Evolutionary conservation across 2,329 filamentous ascomycete genomes (phyloP).

Genomic region (Aspergillus brunneoviolaceus): DNA sequence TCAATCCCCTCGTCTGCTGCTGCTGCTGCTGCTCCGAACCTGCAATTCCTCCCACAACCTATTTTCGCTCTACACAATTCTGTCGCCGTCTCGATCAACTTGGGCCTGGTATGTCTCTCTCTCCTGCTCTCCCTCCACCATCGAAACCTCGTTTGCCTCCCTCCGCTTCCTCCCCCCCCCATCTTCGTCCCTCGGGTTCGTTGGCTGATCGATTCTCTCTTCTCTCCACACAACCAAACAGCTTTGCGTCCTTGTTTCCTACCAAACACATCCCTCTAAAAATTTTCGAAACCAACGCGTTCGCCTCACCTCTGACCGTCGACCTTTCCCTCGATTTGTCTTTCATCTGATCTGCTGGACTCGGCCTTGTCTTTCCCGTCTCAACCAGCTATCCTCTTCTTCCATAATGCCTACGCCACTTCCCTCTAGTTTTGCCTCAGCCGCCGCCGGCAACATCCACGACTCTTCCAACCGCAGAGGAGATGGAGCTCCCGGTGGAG

Average conservation of each 20-base stretch:
- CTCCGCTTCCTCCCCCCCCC: not conserved
- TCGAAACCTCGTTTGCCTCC: constrained; percentile 8
- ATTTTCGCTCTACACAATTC: not conserved
- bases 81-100: not conserved
- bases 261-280: constrained; percentile 4
- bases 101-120: not conserved
- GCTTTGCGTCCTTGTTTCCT: constrained; percentile 9
- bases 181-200: not conserved
- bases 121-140: not conserved
- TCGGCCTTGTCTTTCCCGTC: constrained; percentile 22
- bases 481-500: constrained; percentile 62
- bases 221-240: not conserved
- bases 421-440: constrained; percentile 80
- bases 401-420: constrained; percentile 68
- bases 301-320: constrained; percentile 8
- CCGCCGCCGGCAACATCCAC: constrained; percentile 71
- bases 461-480: constrained; percentile 60
- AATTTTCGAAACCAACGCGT: constrained; percentile 2
- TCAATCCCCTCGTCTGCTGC: constrained; percentile 30
- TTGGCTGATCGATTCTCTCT: constrained; percentile 4
- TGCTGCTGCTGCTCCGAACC: constrained; percentile 18
- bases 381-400: constrained; percentile 19
- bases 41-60: constrained; percentile 5
- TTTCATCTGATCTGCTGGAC: constrained; percentile 19
- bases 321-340: constrained; percentile 14